Evolutionary conservation across 2,329 filamentous ascomycete species (phyloP).

Genomic region (Endothia cerciana): DNA sequence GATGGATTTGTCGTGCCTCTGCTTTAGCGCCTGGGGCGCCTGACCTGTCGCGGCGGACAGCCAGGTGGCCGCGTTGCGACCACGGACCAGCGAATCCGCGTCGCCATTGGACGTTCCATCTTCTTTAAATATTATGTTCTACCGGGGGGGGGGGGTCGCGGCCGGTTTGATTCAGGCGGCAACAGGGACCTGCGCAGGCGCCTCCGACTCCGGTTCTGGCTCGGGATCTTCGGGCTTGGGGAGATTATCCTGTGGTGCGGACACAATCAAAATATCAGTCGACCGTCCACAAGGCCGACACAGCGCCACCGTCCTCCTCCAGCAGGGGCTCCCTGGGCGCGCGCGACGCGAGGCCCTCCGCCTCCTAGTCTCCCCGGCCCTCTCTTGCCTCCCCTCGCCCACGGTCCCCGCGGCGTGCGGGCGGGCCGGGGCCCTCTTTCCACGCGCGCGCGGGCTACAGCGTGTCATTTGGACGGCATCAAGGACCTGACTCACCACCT

Average conservation of each 20-base stretch:
- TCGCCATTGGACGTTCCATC: neutral
- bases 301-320: no score
- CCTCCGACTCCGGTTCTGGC: conserved; percentile 38
- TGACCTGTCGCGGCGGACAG: conserved; percentile 8
- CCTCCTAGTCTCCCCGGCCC: no score
- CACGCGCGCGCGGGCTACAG: no score
- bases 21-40: neutral
- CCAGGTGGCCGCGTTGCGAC: neutral
- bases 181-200: conserved; percentile 44
- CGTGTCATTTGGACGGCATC: neutral
- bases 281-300: neutral
- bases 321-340: no score
- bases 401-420: no score
- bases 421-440: no score
- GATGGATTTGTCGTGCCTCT: neutral
- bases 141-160: neutral
- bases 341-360: no score
- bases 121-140: neutral
- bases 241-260: conserved; percentile 45
- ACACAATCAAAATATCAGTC: conserved; percentile 14
- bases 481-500: conserved; percentile 61
- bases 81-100: neutral
- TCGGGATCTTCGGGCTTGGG: conserved; percentile 46
- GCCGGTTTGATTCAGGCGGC: conserved; percentile 41
- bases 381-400: no score